Evolutionary conservation across 2,329 filamentous ascomycete species (phyloP).

Genomic region (Colletotrichum godetiae): DNA sequence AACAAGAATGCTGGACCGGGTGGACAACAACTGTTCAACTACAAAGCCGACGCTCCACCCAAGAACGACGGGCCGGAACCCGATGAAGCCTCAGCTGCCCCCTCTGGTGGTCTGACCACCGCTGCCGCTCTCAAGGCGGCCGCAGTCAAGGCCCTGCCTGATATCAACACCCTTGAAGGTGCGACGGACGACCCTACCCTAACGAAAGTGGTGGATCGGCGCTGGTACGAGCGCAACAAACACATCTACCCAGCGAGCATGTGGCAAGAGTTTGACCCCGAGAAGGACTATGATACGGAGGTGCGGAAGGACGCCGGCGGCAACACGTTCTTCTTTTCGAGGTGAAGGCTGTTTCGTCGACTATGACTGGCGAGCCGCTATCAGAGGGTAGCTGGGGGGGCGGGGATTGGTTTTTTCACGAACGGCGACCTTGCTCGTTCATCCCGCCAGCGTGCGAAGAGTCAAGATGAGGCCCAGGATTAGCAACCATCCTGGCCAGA

Average conservation of each 20-base stretch:
- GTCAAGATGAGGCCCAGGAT: constrained; percentile 51
- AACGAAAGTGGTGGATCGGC: constrained; percentile 94
- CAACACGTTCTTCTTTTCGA: constrained; percentile 91
- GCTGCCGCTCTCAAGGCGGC: constrained; percentile 50
- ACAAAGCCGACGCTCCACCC: constrained; percentile 63
- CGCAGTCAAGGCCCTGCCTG: constrained; percentile 50
- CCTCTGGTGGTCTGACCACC: constrained; percentile 46
- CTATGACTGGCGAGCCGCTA: background rate
- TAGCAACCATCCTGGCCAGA: constrained; percentile 69
- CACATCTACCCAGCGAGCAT: constrained; percentile 97
- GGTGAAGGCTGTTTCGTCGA: constrained; percentile 39
- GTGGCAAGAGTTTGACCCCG: constrained; percentile 95
- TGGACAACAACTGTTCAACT: constrained; percentile 81
- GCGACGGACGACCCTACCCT: constrained; percentile 79
- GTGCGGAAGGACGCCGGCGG: constrained; percentile 86
- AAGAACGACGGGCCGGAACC: constrained; percentile 25
- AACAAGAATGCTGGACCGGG: constrained; percentile 84
- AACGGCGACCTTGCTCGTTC: constrained; percentile 37
- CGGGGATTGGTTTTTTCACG: constrained; percentile 4
- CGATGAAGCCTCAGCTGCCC: constrained; percentile 33
- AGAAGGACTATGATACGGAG: constrained; percentile 83
- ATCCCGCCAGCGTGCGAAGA: constrained; percentile 48
- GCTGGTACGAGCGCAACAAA: constrained; percentile 98
- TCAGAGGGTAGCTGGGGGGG: background rate
- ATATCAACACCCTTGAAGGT: constrained; percentile 76